Base-by-base conservation (phyloP, 2,329 filamentous ascomycete species). In the Arachnomyces sp. region DNA sequence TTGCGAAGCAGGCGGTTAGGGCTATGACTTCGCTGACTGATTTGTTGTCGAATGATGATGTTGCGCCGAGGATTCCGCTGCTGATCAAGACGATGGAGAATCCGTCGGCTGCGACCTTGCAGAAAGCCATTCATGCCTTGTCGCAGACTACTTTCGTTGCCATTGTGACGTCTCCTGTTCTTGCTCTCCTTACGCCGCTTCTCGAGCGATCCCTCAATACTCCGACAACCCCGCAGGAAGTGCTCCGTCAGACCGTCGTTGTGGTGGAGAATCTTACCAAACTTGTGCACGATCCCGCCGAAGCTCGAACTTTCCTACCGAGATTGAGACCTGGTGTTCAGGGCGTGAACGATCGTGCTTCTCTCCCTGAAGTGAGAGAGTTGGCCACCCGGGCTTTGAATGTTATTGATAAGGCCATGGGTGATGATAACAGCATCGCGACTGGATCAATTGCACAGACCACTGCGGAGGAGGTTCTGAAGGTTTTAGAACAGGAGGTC, bases 101-200 rank as follows among this genome's bases (percentile, higher is more conserved):
- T 54, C 92, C 92, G 4, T 94, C 87, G 8, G 73, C 84, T 11
- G 80, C 93, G 63, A 87, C 83, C 18, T 75, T 93, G 41, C 86
- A 94, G 61, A 95, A 95, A 71, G 89, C 92, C 25, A 96, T 98
- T 49, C 92, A 95, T 59, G 92, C 89, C 34, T 74, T 98, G 34
- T 95, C 89, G 3, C 87, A 94, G 69, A 98, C 92, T 8, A 98
- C 92, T n/a, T 98, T 98, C 53, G 92, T 98, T 39, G 89, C 92
- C 41, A 76, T 94, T 49, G 92, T 98, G 53, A 95, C 88, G 9
- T 95, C 90, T 7, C 92, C 92, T 7, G 90, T 96, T 4, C 78
- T 98, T 43, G 92, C 92, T 13, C 79, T 98, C 41, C 76, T 98
- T 40, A 98, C 92, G 2, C 92, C 92, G 34, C 82, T 96, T 51